Percentiles rank a stretch among this genome's conserved stretches.
These are phyloP conservation scores for Saccharomycopsis microspora DNA, from an alignment of 805 yeast species.

Conservation along the genomic window DNA sequence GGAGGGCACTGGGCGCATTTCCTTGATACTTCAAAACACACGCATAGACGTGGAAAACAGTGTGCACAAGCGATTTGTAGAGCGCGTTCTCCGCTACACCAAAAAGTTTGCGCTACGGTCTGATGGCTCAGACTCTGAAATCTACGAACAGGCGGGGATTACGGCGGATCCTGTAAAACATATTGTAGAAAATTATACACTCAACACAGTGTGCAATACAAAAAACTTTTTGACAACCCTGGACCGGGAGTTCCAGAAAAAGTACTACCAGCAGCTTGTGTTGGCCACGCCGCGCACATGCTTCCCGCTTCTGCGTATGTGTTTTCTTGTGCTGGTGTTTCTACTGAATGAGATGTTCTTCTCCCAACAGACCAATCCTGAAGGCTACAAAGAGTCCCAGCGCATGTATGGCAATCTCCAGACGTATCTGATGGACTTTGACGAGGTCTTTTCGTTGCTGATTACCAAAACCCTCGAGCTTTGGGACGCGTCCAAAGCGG, in stretches of 20 bases:
- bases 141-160: slow-evolving; percentile 34
- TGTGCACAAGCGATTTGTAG: slow-evolving; percentile 6
- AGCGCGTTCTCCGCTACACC: slow-evolving; percentile 1
- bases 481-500: slow-evolving; percentile 46
- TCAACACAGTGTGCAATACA: slow-evolving; percentile 43
- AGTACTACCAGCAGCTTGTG: slow-evolving; percentile 51
- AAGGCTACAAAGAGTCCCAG: neutral
- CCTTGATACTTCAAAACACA: neutral
- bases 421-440: neutral
- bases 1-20: slow-evolving; percentile 1
- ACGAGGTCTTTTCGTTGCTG: slow-evolving; percentile 22
- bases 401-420: slow-evolving; percentile 1
- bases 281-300: slow-evolving; percentile 38
- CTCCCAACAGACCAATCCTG: slow-evolving; percentile 7
- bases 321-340: slow-evolving; percentile 23
- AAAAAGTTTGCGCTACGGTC: neutral
- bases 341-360: slow-evolving; percentile 19
- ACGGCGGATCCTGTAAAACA: slow-evolving; percentile 32
- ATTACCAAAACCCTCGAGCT: slow-evolving; percentile 31
- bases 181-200: slow-evolving; percentile 33
- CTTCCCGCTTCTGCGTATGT: slow-evolving; percentile 37
- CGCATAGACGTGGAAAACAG: slow-evolving; percentile 1
- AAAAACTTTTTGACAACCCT: slow-evolving; percentile 43
- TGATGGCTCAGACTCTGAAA: slow-evolving; percentile 1
- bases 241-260: slow-evolving; percentile 49